A percentile compares a stretch with the other conserved stretches of the same genome.
Evolutionary conservation across 2,329 filamentous ascomycete genomes (phyloP).

Genomic region (Stachybotrys chartarum): DNA sequence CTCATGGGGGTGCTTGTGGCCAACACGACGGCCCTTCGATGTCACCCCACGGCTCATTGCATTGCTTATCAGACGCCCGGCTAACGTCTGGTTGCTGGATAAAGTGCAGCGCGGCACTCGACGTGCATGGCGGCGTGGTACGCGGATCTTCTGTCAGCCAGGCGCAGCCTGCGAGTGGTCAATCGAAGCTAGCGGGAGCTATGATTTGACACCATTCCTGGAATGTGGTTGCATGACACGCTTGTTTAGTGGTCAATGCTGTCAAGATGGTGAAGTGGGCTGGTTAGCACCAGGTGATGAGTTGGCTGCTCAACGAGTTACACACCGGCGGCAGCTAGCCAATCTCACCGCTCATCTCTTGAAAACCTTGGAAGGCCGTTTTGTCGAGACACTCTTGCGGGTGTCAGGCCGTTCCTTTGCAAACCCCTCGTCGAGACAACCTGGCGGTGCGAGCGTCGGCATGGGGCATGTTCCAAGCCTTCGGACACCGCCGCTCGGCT

Average conservation of each 20-base stretch:
- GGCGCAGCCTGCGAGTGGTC: no score
- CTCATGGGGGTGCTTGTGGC: background rate
- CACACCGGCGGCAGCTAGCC: background rate
- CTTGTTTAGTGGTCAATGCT: background rate
- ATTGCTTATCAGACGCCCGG: background rate
- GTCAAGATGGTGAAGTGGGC: background rate
- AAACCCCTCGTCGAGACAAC: background rate
- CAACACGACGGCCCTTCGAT: background rate
- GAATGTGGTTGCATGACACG: background rate
- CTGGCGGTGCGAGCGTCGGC: no score
- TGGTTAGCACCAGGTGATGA: background rate
- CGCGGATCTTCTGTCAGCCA: background rate
- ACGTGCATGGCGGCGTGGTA: background rate
- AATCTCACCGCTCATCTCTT: background rate
- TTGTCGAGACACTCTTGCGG: background rate
- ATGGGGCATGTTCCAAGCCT: no score
- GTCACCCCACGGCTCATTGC: background rate
- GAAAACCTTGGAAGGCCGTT: background rate
- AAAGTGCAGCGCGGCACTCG: background rate
- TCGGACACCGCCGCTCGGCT: no score
- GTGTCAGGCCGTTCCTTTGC: background rate
- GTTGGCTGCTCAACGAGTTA: background rate
- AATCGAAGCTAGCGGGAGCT: no score
- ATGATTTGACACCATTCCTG: no score
- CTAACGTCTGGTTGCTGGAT: background rate